phyloP scores from a whole-genome alignment of 2,329 filamentous ascomycete species.

The Microcera coccophila region DNA sequence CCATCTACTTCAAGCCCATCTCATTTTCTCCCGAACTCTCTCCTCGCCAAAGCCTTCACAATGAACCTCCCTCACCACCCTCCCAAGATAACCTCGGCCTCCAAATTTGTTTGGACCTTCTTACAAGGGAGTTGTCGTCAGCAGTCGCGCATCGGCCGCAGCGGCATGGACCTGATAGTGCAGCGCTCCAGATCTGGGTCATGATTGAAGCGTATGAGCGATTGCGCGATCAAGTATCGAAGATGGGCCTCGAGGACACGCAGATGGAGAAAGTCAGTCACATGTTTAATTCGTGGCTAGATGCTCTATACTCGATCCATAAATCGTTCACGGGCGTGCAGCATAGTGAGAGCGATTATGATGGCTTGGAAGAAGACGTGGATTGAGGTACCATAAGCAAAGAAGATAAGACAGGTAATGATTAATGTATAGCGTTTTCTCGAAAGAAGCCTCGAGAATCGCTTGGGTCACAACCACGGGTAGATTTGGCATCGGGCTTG shows the following conservation, averaged over 20 bases:
- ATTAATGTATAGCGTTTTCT: too few species aligned
- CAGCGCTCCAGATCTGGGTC: slow-evolving; percentile 50
- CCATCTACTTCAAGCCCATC: slow-evolving; percentile 45
- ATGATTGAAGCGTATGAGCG: slow-evolving; percentile 59
- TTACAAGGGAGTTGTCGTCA: slow-evolving; percentile 47
- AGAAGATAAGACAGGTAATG: too few species aligned
- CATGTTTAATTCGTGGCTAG: slow-evolving; percentile 51
- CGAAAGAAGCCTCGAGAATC: too few species aligned
- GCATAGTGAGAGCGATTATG: slow-evolving; percentile 29
- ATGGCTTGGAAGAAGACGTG: slow-evolving; percentile 24
- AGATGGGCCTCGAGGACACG: slow-evolving; percentile 31
- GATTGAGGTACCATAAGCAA: slow-evolving; percentile 13
- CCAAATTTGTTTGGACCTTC: slow-evolving; percentile 49
- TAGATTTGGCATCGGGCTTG: too few species aligned
- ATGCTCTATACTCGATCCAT: slow-evolving; percentile 47
- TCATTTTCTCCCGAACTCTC: slow-evolving; percentile 37
- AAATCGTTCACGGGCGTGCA: slow-evolving; percentile 22
- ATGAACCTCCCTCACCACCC: slow-evolving; percentile 11
- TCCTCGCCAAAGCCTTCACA: slow-evolving; percentile 18
- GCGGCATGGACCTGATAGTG: slow-evolving; percentile 31
- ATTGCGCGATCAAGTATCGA: slow-evolving; percentile 44
- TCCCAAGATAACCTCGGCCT: slow-evolving; percentile 39
- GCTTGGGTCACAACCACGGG: too few species aligned
- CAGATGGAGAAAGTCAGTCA: slow-evolving; percentile 27
- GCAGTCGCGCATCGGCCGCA: slow-evolving; percentile 31